Evolutionary conservation across 306 rosid species (phyloP).

Genomic region (Quercus bicolor): DNA sequence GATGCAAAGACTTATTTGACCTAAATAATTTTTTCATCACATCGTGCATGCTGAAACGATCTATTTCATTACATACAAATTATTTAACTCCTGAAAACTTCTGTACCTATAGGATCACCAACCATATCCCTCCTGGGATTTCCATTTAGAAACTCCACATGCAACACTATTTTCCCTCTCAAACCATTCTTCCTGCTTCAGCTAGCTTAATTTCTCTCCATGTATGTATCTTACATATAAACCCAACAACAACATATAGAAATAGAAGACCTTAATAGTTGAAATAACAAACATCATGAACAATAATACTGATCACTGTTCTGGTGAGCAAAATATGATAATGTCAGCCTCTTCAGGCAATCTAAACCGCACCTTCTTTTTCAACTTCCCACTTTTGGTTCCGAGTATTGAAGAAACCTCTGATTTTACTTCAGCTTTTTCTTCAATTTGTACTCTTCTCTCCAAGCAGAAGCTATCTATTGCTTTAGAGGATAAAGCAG

Average conservation of each 20-base stretch:
- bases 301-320: not conserved
- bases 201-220: too few relatives aligned
- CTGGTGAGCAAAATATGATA: conserved; percentile 27
- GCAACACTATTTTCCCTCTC: too few relatives aligned
- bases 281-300: not conserved
- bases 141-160: too few relatives aligned
- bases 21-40: too few relatives aligned
- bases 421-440: not conserved
- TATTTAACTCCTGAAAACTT: too few relatives aligned
- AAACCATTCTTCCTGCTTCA: too few relatives aligned
- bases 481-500: conserved; percentile 10
- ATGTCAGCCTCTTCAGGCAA: conserved; percentile 40
- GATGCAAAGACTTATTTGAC: too few relatives aligned
- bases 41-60: too few relatives aligned
- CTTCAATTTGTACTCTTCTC: not conserved
- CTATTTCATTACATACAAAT: rapidly evolving
- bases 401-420: not conserved
- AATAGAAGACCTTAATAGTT: not conserved
- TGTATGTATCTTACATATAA: too few relatives aligned
- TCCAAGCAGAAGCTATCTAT: conserved; percentile 15
- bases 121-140: too few relatives aligned
- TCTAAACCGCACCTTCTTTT: conserved; percentile 35
- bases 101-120: too few relatives aligned
- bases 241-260: too few relatives aligned
- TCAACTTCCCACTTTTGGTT: conserved; percentile 24